Evolutionary conservation across 2,329 filamentous ascomycete genomes (phyloP), one percentile per base, ranked within the genome.

Genomic region (Teratosphaeria pseudoeucalypti): DNA sequence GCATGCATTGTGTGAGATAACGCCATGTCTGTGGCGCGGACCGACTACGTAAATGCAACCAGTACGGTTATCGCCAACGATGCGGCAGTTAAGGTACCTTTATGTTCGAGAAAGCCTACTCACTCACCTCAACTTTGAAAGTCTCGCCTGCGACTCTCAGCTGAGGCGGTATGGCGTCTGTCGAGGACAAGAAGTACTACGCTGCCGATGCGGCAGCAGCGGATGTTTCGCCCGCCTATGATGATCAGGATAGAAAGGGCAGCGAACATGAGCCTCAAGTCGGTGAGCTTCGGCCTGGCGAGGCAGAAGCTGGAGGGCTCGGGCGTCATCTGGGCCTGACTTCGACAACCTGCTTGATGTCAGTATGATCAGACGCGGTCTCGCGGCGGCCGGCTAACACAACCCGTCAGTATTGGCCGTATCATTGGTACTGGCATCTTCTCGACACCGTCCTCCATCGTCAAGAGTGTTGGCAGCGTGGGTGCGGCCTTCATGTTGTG

Each of bases 401-500:
- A n/a, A 26, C 6, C 78, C 23, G 2, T 82, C 55, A 84, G 86
- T 69, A 81, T 85, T 71, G 85, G 85, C 74, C 81, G 83, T 60
- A 82, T 86, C 74, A 82, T 87, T 59, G 84, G 85, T 52, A 86
- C 83, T 11, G 84, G 85, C 62, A 86, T 87, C 71, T 87, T 86
- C 65, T 82, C 84, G 1, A 86, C 84, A 0, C 84, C 84, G 0
- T 78, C 78, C 52, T 76, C 79, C 49, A 85, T 87, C 63, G 75
- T 86, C 57, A 66, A 72, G 2, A 77, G 83, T 0, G 81, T 78
- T 9, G 84, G 84, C 60, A 84, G 81, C 60, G 79, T 85, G n/a
- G 85, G 84, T 3, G 76, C 86, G 0, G 77, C 83, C 0, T 76
- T 87, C 26, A 78, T 86, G 63, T 79, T 87, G 63, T 87, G 85